Percentiles rank a stretch among this genome's conserved stretches.
Conservation (phyloP, 352 stramenopile species). For the Phytophthora chlamydospora region DNA sequence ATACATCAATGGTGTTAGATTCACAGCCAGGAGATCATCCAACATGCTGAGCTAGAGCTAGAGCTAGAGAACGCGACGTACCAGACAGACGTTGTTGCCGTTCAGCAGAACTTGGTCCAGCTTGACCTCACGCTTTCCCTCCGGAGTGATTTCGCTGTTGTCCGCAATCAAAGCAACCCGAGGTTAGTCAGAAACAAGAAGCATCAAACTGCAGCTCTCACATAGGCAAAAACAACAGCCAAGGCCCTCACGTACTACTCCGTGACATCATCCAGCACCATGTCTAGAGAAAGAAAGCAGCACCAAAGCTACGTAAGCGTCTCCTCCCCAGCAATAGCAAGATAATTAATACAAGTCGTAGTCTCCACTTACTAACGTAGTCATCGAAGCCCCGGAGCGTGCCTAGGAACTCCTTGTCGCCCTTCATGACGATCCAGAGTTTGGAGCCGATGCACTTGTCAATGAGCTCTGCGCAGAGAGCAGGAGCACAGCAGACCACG, state of each 20-base stretch:
- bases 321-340: conserved; percentile 3
- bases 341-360: background rate
- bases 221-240: background rate
- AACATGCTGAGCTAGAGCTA: background rate
- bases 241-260: conserved; percentile 83
- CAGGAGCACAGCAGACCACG: background rate
- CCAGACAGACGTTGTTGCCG: conserved; percentile 97
- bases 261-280: conserved; percentile 95
- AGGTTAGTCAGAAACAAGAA: conserved; percentile 1
- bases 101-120: conserved; percentile 98
- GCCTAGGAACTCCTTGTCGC: conserved; percentile 95
- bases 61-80: conserved; percentile 26
- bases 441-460: conserved; percentile 99
- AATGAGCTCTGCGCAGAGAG: conserved; percentile 91
- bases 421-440: conserved; percentile 99
- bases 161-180: background rate
- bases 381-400: conserved; percentile 96
- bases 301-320: conserved; percentile 2
- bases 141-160: conserved; percentile 82
- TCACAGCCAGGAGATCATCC: background rate
- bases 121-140: conserved; percentile 88
- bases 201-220: background rate
- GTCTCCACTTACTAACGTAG: conserved; percentile 92
- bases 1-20: conserved; percentile 13
- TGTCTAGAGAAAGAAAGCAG: conserved; percentile 50